Conservation (phyloP, 768 basidiomycete genomes). For the Pholiota conissans region DNA sequence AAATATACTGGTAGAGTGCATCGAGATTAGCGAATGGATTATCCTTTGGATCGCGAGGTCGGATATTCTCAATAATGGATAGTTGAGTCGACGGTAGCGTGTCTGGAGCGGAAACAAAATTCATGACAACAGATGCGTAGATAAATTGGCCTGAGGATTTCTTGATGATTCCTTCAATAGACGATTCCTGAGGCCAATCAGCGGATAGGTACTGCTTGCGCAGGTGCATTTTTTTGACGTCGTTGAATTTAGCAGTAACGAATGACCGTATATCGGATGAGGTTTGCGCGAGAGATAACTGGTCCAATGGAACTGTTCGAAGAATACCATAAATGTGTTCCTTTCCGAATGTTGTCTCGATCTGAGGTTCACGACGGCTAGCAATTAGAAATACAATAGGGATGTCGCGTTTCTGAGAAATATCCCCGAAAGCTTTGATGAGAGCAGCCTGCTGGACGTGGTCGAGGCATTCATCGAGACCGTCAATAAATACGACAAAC, state of each 20-base stretch:
- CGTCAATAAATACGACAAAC: constrained; percentile 9
- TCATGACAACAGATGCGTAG: constrained; percentile 1
- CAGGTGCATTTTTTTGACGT: constrained; percentile 1
- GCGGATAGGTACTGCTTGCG: neutral
- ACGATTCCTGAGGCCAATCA: neutral
- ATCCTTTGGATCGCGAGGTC: too few relatives aligned
- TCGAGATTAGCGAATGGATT: constrained; percentile 1
- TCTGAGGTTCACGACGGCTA: neutral
- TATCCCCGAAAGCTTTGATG: too few relatives aligned
- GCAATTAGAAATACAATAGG: neutral
- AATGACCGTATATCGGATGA: constrained; percentile 2
- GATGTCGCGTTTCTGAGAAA: too few relatives aligned
- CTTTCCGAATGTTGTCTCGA: neutral
- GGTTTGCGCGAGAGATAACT: too few relatives aligned
- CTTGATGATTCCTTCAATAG: neutral
- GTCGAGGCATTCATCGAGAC: too few relatives aligned
- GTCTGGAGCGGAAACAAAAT: neutral
- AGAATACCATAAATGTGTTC: neutral
- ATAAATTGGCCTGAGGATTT: too few relatives aligned
- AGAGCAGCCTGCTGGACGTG: too few relatives aligned
- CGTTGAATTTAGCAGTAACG: neutral
- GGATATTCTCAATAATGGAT: too few relatives aligned
- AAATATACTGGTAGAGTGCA: neutral
- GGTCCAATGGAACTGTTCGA: neutral
- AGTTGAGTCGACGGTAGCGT: too few relatives aligned